phyloP scores from a whole-genome alignment of 768 basidiomycete species.

The Suillus discolor region DNA sequence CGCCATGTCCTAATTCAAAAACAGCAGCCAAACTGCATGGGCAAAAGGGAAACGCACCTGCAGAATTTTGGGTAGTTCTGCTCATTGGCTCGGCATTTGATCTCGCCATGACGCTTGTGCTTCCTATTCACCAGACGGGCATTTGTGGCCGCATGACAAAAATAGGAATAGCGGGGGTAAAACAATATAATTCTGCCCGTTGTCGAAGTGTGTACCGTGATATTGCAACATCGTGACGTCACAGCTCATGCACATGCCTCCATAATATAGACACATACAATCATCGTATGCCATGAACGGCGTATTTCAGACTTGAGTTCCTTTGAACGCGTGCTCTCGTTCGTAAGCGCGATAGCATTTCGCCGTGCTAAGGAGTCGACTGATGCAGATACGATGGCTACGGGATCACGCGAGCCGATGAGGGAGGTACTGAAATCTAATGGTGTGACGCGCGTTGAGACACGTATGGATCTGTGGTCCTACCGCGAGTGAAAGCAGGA shows the following conservation, averaged over 20 bases:
- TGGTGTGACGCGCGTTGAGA: neutral
- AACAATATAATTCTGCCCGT: no score
- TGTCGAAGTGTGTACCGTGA: neutral
- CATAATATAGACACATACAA: neutral
- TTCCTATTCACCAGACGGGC: neutral
- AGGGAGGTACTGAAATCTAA: neutral
- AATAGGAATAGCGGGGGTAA: no score
- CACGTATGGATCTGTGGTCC: neutral
- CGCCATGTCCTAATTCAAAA: no score
- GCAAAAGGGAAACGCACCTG: no score
- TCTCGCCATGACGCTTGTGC: neutral
- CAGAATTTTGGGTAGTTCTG: neutral
- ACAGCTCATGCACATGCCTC: neutral
- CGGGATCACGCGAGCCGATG: neutral
- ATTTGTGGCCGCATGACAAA: no score
- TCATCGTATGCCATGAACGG: neutral
- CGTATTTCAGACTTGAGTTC: neutral
- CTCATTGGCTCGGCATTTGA: neutral
- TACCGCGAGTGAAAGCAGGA: neutral
- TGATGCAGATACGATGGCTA: neutral
- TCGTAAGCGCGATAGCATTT: neutral
- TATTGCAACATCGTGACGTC: neutral
- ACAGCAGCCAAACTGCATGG: no score
- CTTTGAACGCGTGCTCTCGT: neutral
- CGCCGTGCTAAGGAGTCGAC: neutral